Conservation (phyloP, 169 alveolate genomes). For the Eimeria brunetti region DNA sequence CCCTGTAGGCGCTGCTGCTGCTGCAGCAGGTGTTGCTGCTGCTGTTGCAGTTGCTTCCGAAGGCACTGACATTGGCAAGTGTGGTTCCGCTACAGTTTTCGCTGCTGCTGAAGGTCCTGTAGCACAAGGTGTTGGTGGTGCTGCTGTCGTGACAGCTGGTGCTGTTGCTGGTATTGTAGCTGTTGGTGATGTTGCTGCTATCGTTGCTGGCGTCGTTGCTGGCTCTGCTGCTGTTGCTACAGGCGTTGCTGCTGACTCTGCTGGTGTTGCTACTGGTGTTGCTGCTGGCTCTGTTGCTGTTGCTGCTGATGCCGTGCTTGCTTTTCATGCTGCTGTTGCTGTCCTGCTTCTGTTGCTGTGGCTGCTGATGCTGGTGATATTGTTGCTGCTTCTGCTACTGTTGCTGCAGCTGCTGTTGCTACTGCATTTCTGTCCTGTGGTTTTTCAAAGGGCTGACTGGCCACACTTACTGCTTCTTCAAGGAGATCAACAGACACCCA, state of each 20-base stretch:
- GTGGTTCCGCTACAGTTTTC: background rate
- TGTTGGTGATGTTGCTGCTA: background rate
- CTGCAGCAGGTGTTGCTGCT: background rate
- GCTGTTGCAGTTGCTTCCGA: background rate
- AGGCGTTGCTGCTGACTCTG: background rate
- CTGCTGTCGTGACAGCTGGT: background rate
- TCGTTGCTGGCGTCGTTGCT: too few relatives aligned
- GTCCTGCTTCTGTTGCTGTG: background rate
- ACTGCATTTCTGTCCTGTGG: background rate
- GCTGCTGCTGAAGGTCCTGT: background rate
- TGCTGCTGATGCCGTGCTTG: background rate
- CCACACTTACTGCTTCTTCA: slow-evolving; percentile 12
- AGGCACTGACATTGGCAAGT: background rate
- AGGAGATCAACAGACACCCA: slow-evolving; percentile 20
- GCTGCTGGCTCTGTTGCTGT: background rate
- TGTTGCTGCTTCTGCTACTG: background rate
- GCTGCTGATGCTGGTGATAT: background rate
- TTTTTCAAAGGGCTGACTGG: background rate
- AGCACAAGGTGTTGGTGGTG: background rate
- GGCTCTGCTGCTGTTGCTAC: background rate
- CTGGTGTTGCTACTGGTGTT: background rate
- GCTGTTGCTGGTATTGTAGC: slow-evolving; percentile 3
- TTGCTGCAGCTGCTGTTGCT: slow-evolving; percentile 29
- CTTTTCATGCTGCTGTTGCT: background rate
- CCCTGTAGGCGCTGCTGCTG: slow-evolving; percentile 7